Conservation (phyloP, 352 stramenopile genomes). For the Pythium vanterpoolii region DNA sequence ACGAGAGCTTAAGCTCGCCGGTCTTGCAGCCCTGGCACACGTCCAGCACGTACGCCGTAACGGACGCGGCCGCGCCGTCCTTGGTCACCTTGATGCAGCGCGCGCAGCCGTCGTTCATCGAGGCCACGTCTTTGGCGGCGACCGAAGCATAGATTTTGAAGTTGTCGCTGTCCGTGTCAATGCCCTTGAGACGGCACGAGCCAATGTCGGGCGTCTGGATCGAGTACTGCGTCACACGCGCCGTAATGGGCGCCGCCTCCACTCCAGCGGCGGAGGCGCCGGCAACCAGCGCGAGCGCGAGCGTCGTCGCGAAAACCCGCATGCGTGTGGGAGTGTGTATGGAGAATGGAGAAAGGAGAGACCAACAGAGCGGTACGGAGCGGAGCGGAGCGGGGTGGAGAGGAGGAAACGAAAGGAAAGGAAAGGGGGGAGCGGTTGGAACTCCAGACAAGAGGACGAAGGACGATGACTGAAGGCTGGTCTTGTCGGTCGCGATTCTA, state of each 20-base stretch:
- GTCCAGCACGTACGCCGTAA: slow-evolving; percentile 72
- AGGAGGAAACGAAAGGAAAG: not conserved
- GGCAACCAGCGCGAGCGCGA: slow-evolving; percentile 1
- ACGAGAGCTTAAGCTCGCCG: slow-evolving; percentile 51
- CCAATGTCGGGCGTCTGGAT: slow-evolving; percentile 60
- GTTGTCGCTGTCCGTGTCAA: slow-evolving; percentile 52
- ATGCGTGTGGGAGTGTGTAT: not conserved
- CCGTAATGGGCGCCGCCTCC: slow-evolving; percentile 24
- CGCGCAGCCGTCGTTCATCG: slow-evolving; percentile 54
- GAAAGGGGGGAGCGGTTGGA: not conserved
- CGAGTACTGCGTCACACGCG: slow-evolving; percentile 44
- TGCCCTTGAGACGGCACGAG: slow-evolving; percentile 69
- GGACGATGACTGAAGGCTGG: not conserved
- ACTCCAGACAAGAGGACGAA: not conserved
- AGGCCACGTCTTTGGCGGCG: slow-evolving; percentile 42
- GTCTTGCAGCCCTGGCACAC: slow-evolving; percentile 55
- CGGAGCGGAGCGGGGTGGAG: not conserved
- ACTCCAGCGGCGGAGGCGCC: slow-evolving; percentile 29
- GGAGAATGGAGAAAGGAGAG: slow-evolving; percentile 1
- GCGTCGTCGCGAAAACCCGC: slow-evolving; percentile 1
- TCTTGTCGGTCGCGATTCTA: slow-evolving; percentile 12
- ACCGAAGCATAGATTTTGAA: slow-evolving; percentile 82
- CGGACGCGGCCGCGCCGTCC: slow-evolving; percentile 29
- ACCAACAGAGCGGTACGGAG: not conserved
- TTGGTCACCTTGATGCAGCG: slow-evolving; percentile 73